These are phyloP conservation scores for Lenzites betulinus DNA, from an alignment of 768 basidiomycete species.

Conservation along the genomic window DNA sequence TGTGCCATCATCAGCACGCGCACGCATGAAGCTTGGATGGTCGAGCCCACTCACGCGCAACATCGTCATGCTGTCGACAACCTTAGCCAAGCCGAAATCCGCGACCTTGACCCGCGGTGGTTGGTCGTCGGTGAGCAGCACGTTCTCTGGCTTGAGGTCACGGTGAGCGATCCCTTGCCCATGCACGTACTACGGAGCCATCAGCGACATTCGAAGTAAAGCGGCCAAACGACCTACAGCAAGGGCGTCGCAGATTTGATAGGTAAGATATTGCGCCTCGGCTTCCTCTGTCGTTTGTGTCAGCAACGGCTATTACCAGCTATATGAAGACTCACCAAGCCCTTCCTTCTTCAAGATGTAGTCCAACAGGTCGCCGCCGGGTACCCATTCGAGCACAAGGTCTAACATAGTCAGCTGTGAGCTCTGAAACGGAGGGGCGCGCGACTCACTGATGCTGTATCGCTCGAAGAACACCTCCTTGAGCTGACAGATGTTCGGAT, in stretches of 20 bases:
- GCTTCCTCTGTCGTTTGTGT: conserved; percentile 45
- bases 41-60: conserved; percentile 54
- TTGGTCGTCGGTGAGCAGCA: conserved; percentile 70
- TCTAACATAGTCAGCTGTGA: conserved; percentile 46
- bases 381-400: conserved; percentile 81
- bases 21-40: conserved; percentile 1
- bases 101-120: conserved; percentile 86
- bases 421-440: conserved; percentile 29
- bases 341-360: conserved; percentile 66
- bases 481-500: conserved; percentile 81
- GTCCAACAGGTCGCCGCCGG: conserved; percentile 88
- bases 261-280: conserved; percentile 67
- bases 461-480: conserved; percentile 75
- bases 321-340: conserved; percentile 49
- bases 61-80: conserved; percentile 79
- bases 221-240: conserved; percentile 45
- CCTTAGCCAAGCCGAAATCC: conserved; percentile 95
- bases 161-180: conserved; percentile 83
- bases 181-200: conserved; percentile 57
- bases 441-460: conserved; percentile 54
- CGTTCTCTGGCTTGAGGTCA: conserved; percentile 94
- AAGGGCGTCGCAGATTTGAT: conserved; percentile 81
- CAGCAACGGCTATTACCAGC: background rate
- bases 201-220: background rate
- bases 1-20: conserved; percentile 7